Evolutionary conservation across 306 rosid species (phyloP).

Genomic region (Lupinus albus): DNA sequence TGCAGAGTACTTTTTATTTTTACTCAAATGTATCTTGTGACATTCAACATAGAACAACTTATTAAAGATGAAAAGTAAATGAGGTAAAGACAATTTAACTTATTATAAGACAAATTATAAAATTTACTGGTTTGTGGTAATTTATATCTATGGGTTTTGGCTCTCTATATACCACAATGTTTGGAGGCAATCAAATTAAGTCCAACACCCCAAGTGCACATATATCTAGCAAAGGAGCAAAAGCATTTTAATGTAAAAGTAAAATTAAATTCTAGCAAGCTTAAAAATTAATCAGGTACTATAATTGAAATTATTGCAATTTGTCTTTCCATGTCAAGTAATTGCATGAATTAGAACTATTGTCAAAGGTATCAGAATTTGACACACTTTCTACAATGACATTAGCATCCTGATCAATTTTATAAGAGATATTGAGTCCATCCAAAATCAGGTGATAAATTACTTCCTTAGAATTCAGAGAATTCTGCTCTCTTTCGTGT

Average conservation of each 20-base stretch:
- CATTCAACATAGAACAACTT: too few relatives aligned
- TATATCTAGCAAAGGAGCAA: background rate
- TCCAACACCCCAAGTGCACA: background rate
- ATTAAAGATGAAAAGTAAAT: too few relatives aligned
- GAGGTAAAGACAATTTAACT: too few relatives aligned
- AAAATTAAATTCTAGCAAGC: background rate
- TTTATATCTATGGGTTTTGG: background rate
- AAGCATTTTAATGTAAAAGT: background rate
- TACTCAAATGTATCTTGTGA: too few relatives aligned
- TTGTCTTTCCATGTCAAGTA: slow-evolving; percentile 53
- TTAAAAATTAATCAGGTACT: background rate
- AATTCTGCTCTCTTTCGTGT: slow-evolving; percentile 39
- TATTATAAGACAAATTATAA: too few relatives aligned
- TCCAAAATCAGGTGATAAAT: slow-evolving; percentile 74
- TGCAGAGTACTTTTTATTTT: too few relatives aligned
- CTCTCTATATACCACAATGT: background rate
- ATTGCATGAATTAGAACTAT: slow-evolving; percentile 45
- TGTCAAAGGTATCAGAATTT: slow-evolving; percentile 40
- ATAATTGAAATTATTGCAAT: slow-evolving; percentile 28
- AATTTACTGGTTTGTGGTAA: too few relatives aligned
- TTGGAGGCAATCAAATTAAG: background rate
- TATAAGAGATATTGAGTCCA: slow-evolving; percentile 79
- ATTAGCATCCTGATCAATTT: slow-evolving; percentile 54
- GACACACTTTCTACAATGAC: slow-evolving; percentile 63
- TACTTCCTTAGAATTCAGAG: slow-evolving; percentile 42